phyloP scores from a whole-genome alignment of 176 grass and related monocot genomes.

The Miscanthus lutarioriparius region DNA sequence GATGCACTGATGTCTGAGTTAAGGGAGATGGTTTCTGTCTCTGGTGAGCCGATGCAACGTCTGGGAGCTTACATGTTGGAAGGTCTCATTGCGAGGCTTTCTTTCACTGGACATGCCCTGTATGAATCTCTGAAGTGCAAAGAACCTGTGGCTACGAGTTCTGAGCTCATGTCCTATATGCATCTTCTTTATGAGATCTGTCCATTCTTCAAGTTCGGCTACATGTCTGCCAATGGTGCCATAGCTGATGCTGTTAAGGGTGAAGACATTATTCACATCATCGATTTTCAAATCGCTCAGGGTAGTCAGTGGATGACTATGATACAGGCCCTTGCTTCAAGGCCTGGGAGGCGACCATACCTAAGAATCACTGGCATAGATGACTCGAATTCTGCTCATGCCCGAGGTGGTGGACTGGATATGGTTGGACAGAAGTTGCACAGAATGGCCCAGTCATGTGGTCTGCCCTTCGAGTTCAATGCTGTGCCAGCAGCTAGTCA shows the following conservation, averaged over 20 bases:
- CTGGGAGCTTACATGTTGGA: conserved; percentile 84
- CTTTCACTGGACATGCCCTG: conserved; percentile 57
- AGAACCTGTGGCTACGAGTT: conserved; percentile 56
- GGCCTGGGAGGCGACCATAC: conserved; percentile 47
- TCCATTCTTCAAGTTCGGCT: conserved; percentile 83
- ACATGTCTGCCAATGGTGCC: conserved; percentile 85
- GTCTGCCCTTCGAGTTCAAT: conserved; percentile 71
- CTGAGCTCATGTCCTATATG: conserved; percentile 82
- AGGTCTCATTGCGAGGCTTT: conserved; percentile 68
- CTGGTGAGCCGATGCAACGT: conserved; percentile 70
- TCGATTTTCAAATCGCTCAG: conserved; percentile 81
- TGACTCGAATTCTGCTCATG: conserved; percentile 62
- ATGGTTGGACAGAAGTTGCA: conserved; percentile 59
- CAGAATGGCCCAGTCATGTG: conserved; percentile 39
- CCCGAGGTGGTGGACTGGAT: conserved; percentile 59
- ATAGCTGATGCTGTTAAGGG: conserved; percentile 77
- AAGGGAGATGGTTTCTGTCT: conserved; percentile 65
- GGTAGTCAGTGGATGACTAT: conserved; percentile 71
- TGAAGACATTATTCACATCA: conserved; percentile 71
- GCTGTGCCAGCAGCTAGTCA: conserved; percentile 56
- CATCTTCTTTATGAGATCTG: conserved; percentile 68
- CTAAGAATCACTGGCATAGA: conserved; percentile 81
- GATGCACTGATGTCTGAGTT: conserved; percentile 62
- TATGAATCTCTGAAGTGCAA: conserved; percentile 86
- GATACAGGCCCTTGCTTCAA: conserved; percentile 61